Evolutionary conservation across 1,284 basidiomycete genomes (phyloP), one percentile per base, ranked within the genome.

Genomic region (Malassezia slooffiae): DNA sequence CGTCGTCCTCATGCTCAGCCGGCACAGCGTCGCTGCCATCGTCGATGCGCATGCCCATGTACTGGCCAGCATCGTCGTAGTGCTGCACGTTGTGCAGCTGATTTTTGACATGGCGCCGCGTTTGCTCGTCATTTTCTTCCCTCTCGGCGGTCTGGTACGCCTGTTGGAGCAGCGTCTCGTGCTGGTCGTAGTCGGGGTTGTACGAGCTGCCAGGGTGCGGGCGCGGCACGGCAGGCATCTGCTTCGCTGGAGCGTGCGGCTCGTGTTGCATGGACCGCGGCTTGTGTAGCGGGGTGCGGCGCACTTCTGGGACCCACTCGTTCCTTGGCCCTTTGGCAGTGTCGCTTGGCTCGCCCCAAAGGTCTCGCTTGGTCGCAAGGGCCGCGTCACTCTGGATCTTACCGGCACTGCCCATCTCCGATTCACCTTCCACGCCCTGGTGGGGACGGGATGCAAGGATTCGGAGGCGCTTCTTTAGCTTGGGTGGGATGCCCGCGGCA

Each of bases 201-300:
- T 97, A 96, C n/a, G 86, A 90, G 5, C 81, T 78, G 15, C 91
- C 91, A 21, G 81, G 80, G 54, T 86, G 85, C 0, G 91, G 91
- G 5, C 79, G 70, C 1, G 77, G 70, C 1, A 90, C 76, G 0
- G 85, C 81, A 4, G 81, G 77, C 0, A 65, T 26, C 7, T 10
- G 10, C 20, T 34, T 34, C 4, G 35, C 46, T 1, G 31, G 5
- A 4, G 34, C 40, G 7, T 9, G 10, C 16, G 46, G 46, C 16
- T 33, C 40, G 24, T 42, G 38, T 4, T 28, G 5, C 27, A 32
- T 34, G 2, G 45, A 47, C 12, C 17, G 22, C 13, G 45, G 45
- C 10, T 27, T 24, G 9, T 38, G 33, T 16, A 47, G 17, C 8
- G 24, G 17, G 4, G n/a, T 30, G 3, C 17, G 28, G 9, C n/a